These are phyloP conservation scores for Thelonectria blattea DNA, from an alignment of 2,329 filamentous ascomycete species.

Conservation along the genomic window DNA sequence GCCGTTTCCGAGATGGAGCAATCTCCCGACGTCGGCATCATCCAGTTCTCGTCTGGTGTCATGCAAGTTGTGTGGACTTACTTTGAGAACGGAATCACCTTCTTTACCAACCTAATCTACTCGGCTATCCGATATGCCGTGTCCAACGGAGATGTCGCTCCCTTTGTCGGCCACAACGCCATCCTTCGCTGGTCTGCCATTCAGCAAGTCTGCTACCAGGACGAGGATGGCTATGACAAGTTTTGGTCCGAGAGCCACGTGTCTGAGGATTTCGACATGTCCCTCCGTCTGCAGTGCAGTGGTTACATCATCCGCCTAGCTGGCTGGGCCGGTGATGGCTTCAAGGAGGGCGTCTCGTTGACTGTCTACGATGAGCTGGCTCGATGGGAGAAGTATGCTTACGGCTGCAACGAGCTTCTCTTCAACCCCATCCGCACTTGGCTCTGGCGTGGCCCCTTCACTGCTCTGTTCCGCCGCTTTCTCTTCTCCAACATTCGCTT, in stretches of 20 bases:
- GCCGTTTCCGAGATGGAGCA: conserved; percentile 84
- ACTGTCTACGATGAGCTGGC: conserved; percentile 86
- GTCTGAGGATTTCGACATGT: conserved; percentile 84
- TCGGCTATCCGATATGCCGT: conserved; percentile 80
- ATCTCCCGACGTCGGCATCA: conserved; percentile 77
- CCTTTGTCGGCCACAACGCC: conserved; percentile 83
- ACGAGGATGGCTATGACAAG: conserved; percentile 76
- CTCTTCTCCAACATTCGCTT: conserved; percentile 75
- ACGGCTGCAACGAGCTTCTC: conserved; percentile 81
- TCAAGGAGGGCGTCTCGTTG: conserved; percentile 83
- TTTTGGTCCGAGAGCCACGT: conserved; percentile 84
- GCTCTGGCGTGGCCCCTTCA: conserved; percentile 77
- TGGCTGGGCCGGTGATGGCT: conserved; percentile 76
- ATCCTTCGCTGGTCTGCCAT: conserved; percentile 77
- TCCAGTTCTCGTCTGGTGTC: conserved; percentile 79
- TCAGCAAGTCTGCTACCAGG: conserved; percentile 73
- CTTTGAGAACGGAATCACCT: conserved; percentile 73
- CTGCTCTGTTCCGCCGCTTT: conserved; percentile 77
- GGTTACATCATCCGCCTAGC: conserved; percentile 77
- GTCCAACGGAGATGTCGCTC: conserved; percentile 76
- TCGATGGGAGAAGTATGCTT: conserved; percentile 87
- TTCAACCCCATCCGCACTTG: conserved; percentile 80
- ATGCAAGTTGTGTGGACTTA: conserved; percentile 80
- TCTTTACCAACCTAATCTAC: conserved; percentile 78
- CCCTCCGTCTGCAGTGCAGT: conserved; percentile 73